Percentiles rank a stretch among this genome's conserved stretches.
phyloP scores from a whole-genome alignment of 2,329 filamentous ascomycete species.

The Colletotrichum lentis region DNA sequence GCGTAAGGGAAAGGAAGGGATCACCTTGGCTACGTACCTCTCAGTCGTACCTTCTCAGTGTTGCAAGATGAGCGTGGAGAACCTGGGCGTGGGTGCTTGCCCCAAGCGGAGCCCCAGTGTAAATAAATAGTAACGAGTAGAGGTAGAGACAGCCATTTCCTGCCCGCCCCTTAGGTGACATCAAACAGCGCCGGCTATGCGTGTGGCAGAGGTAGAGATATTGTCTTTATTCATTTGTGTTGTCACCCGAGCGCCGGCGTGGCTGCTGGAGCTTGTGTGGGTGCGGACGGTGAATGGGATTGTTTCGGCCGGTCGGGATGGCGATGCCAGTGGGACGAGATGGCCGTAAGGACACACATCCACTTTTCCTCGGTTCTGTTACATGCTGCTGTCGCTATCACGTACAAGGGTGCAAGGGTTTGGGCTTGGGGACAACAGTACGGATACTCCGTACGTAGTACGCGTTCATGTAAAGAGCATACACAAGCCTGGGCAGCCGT shows the following conservation, averaged over 20 bases:
- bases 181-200: background rate
- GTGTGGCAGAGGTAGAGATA: background rate
- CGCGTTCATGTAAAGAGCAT: background rate
- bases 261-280: constrained; percentile 24
- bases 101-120: constrained; percentile 11
- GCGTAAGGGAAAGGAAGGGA: background rate
- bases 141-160: background rate
- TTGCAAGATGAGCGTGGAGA: constrained; percentile 30
- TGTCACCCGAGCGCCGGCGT: background rate
- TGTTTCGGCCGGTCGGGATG: constrained; percentile 35
- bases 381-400: constrained; percentile 6
- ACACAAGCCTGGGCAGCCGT: constrained; percentile 10
- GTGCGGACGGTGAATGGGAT: constrained; percentile 32
- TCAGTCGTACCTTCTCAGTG: constrained; percentile 20
- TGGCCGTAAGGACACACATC: constrained; percentile 24
- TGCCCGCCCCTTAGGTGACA: background rate
- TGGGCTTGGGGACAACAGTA: constrained; percentile 10
- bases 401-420: constrained; percentile 18
- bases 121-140: background rate
- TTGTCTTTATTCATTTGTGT: too few species aligned
- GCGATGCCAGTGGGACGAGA: constrained; percentile 15
- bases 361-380: constrained; percentile 17
- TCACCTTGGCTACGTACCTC: constrained; percentile 15
- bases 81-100: constrained; percentile 19
- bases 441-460: too few species aligned